Conservation (phyloP, 352 stramenopile genomes). For the Phytophthora crassamura region DNA sequence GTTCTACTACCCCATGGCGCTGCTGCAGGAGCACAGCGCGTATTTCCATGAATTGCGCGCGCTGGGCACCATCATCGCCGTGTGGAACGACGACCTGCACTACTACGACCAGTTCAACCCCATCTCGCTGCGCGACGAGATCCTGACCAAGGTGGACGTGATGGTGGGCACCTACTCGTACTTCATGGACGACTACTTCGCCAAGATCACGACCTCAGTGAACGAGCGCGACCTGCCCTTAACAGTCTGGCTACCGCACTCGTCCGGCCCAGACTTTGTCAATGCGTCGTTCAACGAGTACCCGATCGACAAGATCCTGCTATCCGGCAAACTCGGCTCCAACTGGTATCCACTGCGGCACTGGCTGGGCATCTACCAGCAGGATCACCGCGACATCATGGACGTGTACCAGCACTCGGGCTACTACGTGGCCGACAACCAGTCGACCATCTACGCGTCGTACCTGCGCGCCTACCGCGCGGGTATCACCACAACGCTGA, state of each 20-base stretch:
- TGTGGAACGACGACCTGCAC: constrained; percentile 85
- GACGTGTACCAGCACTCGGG: constrained; percentile 70
- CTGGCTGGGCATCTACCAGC: constrained; percentile 68
- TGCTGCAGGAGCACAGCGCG: constrained; percentile 63
- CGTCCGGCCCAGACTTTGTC: constrained; percentile 68
- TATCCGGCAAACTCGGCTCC: constrained; percentile 58
- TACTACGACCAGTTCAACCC: constrained; percentile 85
- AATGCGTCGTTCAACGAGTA: constrained; percentile 67
- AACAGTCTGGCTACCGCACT: constrained; percentile 74
- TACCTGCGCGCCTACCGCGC: constrained; percentile 79
- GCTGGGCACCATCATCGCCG: constrained; percentile 70
- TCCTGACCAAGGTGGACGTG: constrained; percentile 72
- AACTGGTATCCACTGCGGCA: constrained; percentile 75
- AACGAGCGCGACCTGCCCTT: constrained; percentile 67
- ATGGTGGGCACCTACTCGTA: constrained; percentile 81
- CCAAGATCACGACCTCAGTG: constrained; percentile 51
- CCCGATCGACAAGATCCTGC: constrained; percentile 79
- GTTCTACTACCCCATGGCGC: constrained; percentile 67
- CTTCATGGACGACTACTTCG: constrained; percentile 83
- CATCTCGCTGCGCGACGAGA: constrained; percentile 59
- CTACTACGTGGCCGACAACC: constrained; percentile 62
- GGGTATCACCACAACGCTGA: constrained; percentile 73
- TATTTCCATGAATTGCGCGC: constrained; percentile 77
- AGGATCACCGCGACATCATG: constrained; percentile 52
- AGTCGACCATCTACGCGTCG: constrained; percentile 68